A percentile compares a stretch with the other conserved stretches of the same genome.
Conservation (phyloP, 495 filamentous ascomycete species). For the Neurospora sublineolata region DNA sequence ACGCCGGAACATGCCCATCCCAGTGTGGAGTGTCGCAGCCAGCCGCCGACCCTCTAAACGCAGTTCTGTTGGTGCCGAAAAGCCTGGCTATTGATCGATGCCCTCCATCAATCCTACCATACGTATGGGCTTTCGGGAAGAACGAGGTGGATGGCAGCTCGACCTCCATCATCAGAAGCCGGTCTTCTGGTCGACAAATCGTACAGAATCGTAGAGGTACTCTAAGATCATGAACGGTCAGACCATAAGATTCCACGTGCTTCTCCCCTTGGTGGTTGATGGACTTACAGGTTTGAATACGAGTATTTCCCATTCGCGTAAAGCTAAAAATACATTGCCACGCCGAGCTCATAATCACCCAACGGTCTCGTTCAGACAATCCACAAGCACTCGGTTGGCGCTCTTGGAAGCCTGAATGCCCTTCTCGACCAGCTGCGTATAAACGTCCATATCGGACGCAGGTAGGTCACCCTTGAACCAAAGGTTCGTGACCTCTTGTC, state of each 20-base stretch:
- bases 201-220: background rate
- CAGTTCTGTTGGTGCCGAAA: background rate
- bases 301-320: background rate
- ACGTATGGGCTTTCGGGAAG: background rate
- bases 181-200: background rate
- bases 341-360: conserved; percentile 4
- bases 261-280: background rate
- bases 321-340: background rate
- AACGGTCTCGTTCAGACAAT: conserved; percentile 26
- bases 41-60: background rate
- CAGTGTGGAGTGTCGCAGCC: background rate
- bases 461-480: conserved; percentile 73
- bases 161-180: background rate
- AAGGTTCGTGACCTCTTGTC: conserved; percentile 86
- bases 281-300: background rate
- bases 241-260: background rate
- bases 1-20: background rate
- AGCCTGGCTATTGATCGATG: background rate
- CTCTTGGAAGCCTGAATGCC: conserved; percentile 32
- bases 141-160: background rate
- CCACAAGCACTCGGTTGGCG: conserved; percentile 31
- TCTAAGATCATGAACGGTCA: background rate
- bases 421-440: conserved; percentile 30
- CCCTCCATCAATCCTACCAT: background rate
- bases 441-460: conserved; percentile 25